Evolutionary conservation across 139 green algal species (phyloP).

Genomic region (Micromonas commoda): DNA sequence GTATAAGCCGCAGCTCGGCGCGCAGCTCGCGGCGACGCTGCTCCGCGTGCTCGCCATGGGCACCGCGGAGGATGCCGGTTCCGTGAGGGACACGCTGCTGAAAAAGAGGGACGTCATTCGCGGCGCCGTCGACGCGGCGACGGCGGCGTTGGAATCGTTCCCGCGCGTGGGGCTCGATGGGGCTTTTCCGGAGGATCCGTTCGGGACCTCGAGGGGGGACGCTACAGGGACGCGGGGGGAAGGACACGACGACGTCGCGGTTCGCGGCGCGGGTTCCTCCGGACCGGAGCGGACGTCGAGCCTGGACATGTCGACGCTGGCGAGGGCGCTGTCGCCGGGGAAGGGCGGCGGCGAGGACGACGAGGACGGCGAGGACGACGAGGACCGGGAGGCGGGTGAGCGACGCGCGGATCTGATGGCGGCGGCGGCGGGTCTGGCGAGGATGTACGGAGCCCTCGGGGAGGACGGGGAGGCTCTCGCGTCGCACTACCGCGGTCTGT

Average conservation of each 20-base stretch:
- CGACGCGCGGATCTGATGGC: not conserved
- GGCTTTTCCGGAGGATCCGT: not conserved
- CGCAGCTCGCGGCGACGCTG: not conserved
- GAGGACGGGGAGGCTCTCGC: not conserved
- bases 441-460: not conserved
- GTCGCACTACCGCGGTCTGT: not conserved
- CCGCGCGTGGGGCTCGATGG: not conserved
- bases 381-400: not conserved
- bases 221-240: not conserved
- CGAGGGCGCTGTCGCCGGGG: not conserved
- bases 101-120: not conserved
- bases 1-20: not conserved
- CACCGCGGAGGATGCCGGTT: not conserved
- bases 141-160: not conserved
- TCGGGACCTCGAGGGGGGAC: not conserved
- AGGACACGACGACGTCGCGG: not conserved
- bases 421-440: not conserved
- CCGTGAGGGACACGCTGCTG: not conserved
- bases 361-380: not conserved
- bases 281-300: not conserved
- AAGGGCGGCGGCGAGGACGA: not conserved
- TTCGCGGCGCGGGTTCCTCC: not conserved
- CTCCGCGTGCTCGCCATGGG: slow-evolving; percentile 1
- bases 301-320: not conserved
- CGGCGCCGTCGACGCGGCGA: not conserved